Base-by-base conservation (phyloP, 139 green algal species). In the Medakamo hakoo region DNA sequence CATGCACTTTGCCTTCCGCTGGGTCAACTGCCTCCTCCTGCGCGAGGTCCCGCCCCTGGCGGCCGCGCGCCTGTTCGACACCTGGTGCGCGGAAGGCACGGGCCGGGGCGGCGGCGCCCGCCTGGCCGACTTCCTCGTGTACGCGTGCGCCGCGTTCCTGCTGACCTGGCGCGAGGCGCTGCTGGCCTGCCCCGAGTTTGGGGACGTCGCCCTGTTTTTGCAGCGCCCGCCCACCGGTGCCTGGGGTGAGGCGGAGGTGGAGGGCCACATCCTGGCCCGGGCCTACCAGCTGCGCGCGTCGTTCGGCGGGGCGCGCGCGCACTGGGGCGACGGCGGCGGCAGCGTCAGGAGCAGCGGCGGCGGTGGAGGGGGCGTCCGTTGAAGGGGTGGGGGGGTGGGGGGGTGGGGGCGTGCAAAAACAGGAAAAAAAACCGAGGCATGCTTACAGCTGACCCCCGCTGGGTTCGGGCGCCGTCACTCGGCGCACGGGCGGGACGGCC, bases 1-100 rank as follows among this genome's bases (percentile, higher is more conserved):
- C 65, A 87, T 98, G 58, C 92, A 98, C 68, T 98, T 98, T 82
- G 82, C 90, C 19, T 95, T 96, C 71, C 76, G 92, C n/a, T 98
- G 92, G 92, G 83, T 95, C 49, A 98, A 98, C 73, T 98, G 92
- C 78, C 79, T 98, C 64, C 75, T 96, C 27, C 69, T 94, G 29
- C 77, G 89, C 4, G 88, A 95, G 75, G 63, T 94, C 26, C 87
- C 90, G n/a, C 94, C 94, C 67, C 30, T 52, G n/a, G 67, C 87
- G 58, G 82, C 68, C 16, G 58, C 78, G 2, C 77, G 86, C 19
- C 80, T 95, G 49, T 96, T 88, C 85, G 91, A 98, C 83, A 96
- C 91, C 3, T 96, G 55, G 55, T 16, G 16, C n/a, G 55, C 55
- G 21, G 22, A 59, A 59, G 19, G 48, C 19, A 56, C 20, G 20